Evolutionary conservation across 257 asterid genomes (phyloP), one percentile per base, ranked within the genome.

Genomic region (Lycium ferocissimum): DNA sequence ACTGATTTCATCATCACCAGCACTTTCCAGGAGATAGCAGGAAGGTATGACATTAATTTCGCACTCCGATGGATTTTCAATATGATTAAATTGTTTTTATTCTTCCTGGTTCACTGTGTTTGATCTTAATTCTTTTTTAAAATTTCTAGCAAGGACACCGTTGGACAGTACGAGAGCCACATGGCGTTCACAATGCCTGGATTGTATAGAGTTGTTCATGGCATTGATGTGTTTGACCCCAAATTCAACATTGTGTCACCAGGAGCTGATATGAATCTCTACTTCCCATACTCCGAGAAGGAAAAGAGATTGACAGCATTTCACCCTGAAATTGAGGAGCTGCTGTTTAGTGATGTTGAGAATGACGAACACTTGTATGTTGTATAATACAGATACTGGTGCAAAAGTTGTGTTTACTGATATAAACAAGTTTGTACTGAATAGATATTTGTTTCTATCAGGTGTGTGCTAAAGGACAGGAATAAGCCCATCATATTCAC

Each of bases 241-340:
- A 97, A 97, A 83, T 97, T 97, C 91, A 97, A 97, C 93, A 97
- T 97, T n/a, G 99, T 95, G 33, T 95, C 98, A 2, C 99, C 99
- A 0, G 98, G 98, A 57, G 98, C 99, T 2, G 99, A 97, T 81
- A 90, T 66, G 85, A 89, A 87, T 85, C 87, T 97, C 80, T 97
- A 97, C 87, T 97, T 89, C 88, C 91, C 98, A 0, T 92, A 92
- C 65, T 86, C 92, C 0, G 98, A 97, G 82, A 91, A 85, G 86
- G 98, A 97, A 7, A 95, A 83, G 89, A 90, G 99, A 75, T 91
- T 93, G 75, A 94, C 98, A 0, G 66, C 92, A 11, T 81, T 92
- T 84, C 98, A 95, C 86, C 93, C 98, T 5, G 98, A 93, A 85
- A 91, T 97, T 1, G 96, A 97, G 78, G 97, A 97, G 51, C 91